Conservation (phyloP, 441 rosid genomes). For the Pelargonium myrrhifolium region DNA sequence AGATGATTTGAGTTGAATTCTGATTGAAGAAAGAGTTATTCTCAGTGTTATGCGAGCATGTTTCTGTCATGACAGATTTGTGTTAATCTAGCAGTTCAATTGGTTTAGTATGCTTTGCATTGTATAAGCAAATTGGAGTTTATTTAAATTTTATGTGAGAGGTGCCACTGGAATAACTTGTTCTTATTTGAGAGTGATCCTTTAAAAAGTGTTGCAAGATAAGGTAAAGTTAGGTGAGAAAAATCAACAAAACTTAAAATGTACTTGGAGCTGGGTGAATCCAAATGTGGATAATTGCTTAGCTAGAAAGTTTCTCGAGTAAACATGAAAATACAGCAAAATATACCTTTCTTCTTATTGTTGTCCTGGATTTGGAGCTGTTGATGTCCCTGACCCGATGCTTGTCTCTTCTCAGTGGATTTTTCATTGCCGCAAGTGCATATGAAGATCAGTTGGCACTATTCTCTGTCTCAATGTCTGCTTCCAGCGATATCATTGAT, state of each 20-base stretch:
- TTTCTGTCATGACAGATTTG: not conserved
- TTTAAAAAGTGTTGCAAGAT: too few species aligned
- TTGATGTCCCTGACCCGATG: constrained; percentile 17
- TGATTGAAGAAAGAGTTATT: not conserved
- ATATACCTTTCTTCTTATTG: not conserved
- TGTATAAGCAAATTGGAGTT: too few species aligned
- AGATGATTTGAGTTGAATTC: not conserved
- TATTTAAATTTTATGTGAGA: too few species aligned
- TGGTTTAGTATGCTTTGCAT: not conserved
- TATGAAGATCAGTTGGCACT: constrained; percentile 77
- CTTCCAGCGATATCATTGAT: constrained; percentile 52
- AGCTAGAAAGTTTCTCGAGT: too few species aligned
- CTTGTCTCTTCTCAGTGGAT: constrained; percentile 53
- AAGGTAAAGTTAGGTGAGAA: too few species aligned
- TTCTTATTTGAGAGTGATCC: too few species aligned
- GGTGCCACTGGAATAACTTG: too few species aligned
- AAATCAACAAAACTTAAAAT: too few species aligned
- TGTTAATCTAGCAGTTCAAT: not conserved
- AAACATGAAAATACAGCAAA: not conserved
- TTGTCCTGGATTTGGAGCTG: constrained; percentile 1
- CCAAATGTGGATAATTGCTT: too few species aligned
- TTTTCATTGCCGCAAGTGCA: constrained; percentile 73
- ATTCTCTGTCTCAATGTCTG: constrained; percentile 63
- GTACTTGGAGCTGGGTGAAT: too few species aligned
- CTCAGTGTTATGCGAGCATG: not conserved